Base-by-base conservation (phyloP, 192 early-diverging fungal species). In the Phycomyces nitens region DNA sequence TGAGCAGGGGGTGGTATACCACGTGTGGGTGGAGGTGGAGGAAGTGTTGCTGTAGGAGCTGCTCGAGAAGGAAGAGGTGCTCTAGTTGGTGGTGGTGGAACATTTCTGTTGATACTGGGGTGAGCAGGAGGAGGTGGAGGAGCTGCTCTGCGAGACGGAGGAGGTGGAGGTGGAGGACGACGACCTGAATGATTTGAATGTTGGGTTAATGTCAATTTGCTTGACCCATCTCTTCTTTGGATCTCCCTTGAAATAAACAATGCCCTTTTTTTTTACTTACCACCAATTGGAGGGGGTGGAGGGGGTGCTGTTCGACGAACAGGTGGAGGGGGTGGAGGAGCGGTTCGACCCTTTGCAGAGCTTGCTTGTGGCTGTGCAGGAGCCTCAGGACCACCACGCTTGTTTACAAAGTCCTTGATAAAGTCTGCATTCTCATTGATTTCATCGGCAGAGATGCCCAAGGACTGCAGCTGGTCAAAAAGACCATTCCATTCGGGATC, bases 401-500 rank as follows among this genome's bases (percentile, higher is more conserved):
- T 64, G 26, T 86, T 71, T 11, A 92, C 80, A 80, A 88, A 90
- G 47, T 87, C 69, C 40, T 81, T 74, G 44, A 92, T 86, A 64
- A 90, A 87, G 29, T 82, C 80, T 26, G 84, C 82, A 24, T 88
- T 85, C 53, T 85, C 80, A 29, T 78, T 77, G 47, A 89, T 84
- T 52, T 86, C 83, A 23, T 88, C 84, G 69, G 58, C 53, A 23
- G 69, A 71, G 10, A 92, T 80, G 56, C 86, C 89, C 68, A 86
- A 79, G 24, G 82, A 77, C 4, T 81, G 79, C 66, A 92, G 74
- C 51, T 84, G 79, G 66, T 86, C 83, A 62, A 92, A 84, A n/a
- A 92, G 59, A 54, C 80, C 76, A 52, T 80, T 82, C 82, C 89
- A 90, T 69, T 86, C 79, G 56, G 84, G 86, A 62, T 87, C 84